A percentile compares a stretch with the other conserved stretches of the same genome.
These are phyloP conservation scores for Zygosaccharomyces gambellarensis DNA, from an alignment of 805 yeast species.

Conservation along the genomic window DNA sequence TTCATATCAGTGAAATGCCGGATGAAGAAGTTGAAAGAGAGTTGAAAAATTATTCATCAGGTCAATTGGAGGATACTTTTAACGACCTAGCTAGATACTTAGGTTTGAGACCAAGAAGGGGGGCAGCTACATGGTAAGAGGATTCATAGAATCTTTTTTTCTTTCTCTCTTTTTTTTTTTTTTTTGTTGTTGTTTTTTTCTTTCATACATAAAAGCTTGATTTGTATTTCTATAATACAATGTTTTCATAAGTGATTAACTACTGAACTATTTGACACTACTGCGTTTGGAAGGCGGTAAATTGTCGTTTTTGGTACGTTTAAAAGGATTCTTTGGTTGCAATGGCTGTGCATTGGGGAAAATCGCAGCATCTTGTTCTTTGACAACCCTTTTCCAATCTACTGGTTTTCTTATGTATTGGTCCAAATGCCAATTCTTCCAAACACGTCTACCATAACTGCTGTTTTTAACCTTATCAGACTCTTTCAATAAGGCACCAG, in stretches of 20 bases:
- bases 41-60: constrained; percentile 36
- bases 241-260: neutral
- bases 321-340: constrained; percentile 21
- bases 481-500: constrained; percentile 54
- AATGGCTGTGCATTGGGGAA: constrained; percentile 36
- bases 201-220: neutral
- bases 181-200: neutral
- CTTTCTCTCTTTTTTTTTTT: neutral
- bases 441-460: constrained; percentile 81
- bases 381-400: constrained; percentile 75
- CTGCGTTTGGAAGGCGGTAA: constrained; percentile 9
- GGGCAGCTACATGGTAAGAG: constrained; percentile 45
- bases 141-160: neutral
- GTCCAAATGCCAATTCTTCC: constrained; percentile 95
- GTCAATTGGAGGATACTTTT: constrained; percentile 49
- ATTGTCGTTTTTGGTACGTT: constrained; percentile 7
- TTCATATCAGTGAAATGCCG: constrained; percentile 35
- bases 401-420: constrained; percentile 62
- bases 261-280: neutral
- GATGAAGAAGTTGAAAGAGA: constrained; percentile 31
- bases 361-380: constrained; percentile 44
- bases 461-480: constrained; percentile 75
- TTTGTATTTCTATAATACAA: constrained; percentile 8
- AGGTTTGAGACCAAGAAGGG: constrained; percentile 57
- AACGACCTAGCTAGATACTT: constrained; percentile 64